Conservation (phyloP, 768 basidiomycete genomes). For the Mycena rosella region DNA sequence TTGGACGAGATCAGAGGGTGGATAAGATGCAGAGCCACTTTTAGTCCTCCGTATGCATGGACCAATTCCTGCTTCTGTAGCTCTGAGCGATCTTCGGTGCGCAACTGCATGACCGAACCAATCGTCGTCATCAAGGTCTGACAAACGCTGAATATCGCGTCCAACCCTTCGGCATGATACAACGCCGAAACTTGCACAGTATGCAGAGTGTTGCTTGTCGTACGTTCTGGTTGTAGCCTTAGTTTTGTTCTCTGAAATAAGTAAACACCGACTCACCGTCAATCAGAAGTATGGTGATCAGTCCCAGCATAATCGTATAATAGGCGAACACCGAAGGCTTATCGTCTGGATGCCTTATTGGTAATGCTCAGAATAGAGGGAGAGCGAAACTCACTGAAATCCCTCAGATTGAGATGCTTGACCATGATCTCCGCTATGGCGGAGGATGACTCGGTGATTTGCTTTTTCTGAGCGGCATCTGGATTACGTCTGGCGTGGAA, state of each 20-base stretch:
- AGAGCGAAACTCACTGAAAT: constrained; percentile 62
- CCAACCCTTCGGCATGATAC: constrained; percentile 77
- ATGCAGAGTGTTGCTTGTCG: constrained; percentile 79
- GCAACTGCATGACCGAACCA: constrained; percentile 61
- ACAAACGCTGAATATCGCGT: constrained; percentile 72
- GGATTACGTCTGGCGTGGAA: constrained; percentile 85
- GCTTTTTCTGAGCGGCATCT: constrained; percentile 81
- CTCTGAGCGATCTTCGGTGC: constrained; percentile 69
- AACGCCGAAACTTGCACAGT: constrained; percentile 86
- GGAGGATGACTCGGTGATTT: constrained; percentile 77
- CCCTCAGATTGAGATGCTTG: constrained; percentile 70
- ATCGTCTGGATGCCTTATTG: constrained; percentile 40
- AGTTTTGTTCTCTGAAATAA: constrained; percentile 27
- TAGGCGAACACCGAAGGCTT: constrained; percentile 57
- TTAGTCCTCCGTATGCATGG: constrained; percentile 85
- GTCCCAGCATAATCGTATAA: constrained; percentile 60
- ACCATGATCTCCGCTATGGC: constrained; percentile 80
- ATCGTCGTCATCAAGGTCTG: constrained; percentile 68
- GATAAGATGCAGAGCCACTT: constrained; percentile 84
- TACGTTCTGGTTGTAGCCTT: constrained; percentile 68
- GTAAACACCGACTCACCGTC: constrained; percentile 55
- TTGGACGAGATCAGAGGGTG: constrained; percentile 83
- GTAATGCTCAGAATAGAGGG: not conserved
- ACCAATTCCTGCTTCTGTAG: constrained; percentile 72
- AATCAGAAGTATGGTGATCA: constrained; percentile 60